Percentiles rank a stretch among this genome's conserved stretches.
phyloP scores from a whole-genome alignment of 148 eudicot species.

The Camellia granthamiana region DNA sequence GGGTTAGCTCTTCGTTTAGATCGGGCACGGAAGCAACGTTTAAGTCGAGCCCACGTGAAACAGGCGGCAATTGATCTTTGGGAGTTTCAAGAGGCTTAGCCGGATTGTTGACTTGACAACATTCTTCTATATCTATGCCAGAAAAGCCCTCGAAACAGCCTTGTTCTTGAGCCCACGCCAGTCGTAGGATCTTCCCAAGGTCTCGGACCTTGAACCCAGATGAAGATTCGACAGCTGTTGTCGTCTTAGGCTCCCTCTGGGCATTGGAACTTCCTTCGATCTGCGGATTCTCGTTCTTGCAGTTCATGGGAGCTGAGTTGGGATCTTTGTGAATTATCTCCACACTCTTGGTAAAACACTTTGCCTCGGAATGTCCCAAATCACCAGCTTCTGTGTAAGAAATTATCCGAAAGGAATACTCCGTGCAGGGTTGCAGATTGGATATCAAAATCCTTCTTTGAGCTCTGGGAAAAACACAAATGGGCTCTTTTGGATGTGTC shows the following conservation, averaged over 20 bases:
- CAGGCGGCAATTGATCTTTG: slow-evolving; percentile 39
- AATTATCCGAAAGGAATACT: slow-evolving; percentile 74
- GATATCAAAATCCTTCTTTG: slow-evolving; percentile 58
- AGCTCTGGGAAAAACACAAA: slow-evolving; percentile 49
- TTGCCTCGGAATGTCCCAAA: slow-evolving; percentile 87
- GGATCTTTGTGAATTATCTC: slow-evolving; percentile 46
- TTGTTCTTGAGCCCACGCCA: slow-evolving; percentile 57
- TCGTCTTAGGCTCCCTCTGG: slow-evolving; percentile 28
- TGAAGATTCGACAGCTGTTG: slow-evolving; percentile 35
- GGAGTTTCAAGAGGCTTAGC: slow-evolving; percentile 35
- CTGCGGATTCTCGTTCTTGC: slow-evolving; percentile 31
- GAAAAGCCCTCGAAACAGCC: slow-evolving; percentile 42
- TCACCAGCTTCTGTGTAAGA: slow-evolving; percentile 72
- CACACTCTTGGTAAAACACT: slow-evolving; percentile 70
- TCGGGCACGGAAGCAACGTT: slow-evolving; percentile 85
- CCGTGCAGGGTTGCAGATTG: slow-evolving; percentile 75
- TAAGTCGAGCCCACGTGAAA: slow-evolving; percentile 59
- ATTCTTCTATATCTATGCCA: slow-evolving; percentile 38
- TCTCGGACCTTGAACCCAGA: slow-evolving; percentile 72
- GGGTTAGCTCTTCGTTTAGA: slow-evolving; percentile 73
- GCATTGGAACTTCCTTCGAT: slow-evolving; percentile 41
- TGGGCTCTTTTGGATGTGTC: slow-evolving; percentile 57
- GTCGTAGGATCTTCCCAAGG: slow-evolving; percentile 60
- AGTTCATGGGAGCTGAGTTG: slow-evolving; percentile 15
- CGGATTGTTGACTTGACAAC: slow-evolving; percentile 26